phyloP scores from a whole-genome alignment of 1,284 basidiomycete genomes.

The Porodaedalea pini region DNA sequence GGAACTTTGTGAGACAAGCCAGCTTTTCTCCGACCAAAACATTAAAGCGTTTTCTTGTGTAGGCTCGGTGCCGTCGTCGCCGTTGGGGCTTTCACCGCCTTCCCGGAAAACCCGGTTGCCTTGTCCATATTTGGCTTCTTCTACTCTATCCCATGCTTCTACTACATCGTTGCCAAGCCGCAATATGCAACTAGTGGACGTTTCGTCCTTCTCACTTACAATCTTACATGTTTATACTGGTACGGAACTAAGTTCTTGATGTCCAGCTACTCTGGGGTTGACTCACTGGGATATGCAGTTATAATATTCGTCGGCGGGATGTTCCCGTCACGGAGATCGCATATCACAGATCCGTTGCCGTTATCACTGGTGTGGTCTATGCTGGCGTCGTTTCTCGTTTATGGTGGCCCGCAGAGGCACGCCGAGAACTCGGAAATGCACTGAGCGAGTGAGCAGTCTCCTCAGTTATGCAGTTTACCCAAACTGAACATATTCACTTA shows the following conservation, averaged over 20 bases:
- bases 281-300: constrained; percentile 45
- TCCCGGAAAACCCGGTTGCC: constrained; percentile 72
- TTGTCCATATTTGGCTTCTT: constrained; percentile 85
- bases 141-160: constrained; percentile 93
- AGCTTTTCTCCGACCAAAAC: not conserved
- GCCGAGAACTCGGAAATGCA: constrained; percentile 79
- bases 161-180: constrained; percentile 80
- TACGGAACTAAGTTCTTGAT: constrained; percentile 36
- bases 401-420: constrained; percentile 94
- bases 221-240: constrained; percentile 87
- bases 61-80: constrained; percentile 82
- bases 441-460: constrained; percentile 72
- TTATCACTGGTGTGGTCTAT: constrained; percentile 88
- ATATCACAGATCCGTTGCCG: constrained; percentile 71
- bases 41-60: not conserved
- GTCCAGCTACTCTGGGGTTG: not conserved
- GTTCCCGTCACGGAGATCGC: constrained; percentile 73
- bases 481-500: constrained; percentile 8
- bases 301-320: constrained; percentile 75
- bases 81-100: constrained; percentile 64
- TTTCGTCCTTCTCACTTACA: constrained; percentile 89
- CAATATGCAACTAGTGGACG: constrained; percentile 77
- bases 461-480: too few relatives aligned
- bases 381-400: constrained; percentile 83
- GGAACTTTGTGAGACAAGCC: constrained; percentile 69